Evolutionary conservation across 2,329 filamentous ascomycete species (phyloP), one percentile per base, ranked within the genome.

Genomic region (Pyrenophora tritici-repentis): DNA sequence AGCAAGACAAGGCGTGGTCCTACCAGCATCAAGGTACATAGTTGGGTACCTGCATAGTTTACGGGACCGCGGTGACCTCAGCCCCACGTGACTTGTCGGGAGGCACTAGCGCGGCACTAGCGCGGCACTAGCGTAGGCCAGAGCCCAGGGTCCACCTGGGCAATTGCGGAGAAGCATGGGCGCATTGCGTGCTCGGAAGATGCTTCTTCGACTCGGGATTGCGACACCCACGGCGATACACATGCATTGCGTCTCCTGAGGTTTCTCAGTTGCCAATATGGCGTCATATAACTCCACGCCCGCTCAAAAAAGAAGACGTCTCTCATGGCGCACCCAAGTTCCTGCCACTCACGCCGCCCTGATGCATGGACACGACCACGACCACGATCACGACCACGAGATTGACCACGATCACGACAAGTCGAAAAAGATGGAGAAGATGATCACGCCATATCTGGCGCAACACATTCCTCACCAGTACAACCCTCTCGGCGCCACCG

Each of bases 381-480:
- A 73, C 5, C 67, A 67, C 24, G 71, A 68, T 56, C 71, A 74
- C 62, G 26, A 29, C 22, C 22, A 24, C 9, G 26, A 29, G 10
- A 29, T 29, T 29, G 26, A 29, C 26, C 26, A 29, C 26, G 26
- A 29, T 12, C 26, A 29, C 26, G 26, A 48, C 38, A 70, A 67
- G 38, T 78, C 79, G 24, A 87, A 87, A 60, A 82, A 91, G 48
- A 87, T 89, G 57, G 84, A 86, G 65, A 85, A 90, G 76, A 90
- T 89, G 50, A 86, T 96, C 58, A 88, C 88, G 31, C 92, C 93
- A 1, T 97, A 96, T 71, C 84, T 97, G 46, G 86, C 89, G 61
- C 89, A 91, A 71, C 92, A 97, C 69, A 96, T 97, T 42, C 93
- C 93, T 2, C 85, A 86, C 56, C 83, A 94, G 66, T 97, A 97